Percentiles rank a stretch among this genome's conserved stretches.
These are phyloP conservation scores for Ustilago cynodontis DNA, from an alignment of 1,284 basidiomycete genomes.

Conservation along the genomic window DNA sequence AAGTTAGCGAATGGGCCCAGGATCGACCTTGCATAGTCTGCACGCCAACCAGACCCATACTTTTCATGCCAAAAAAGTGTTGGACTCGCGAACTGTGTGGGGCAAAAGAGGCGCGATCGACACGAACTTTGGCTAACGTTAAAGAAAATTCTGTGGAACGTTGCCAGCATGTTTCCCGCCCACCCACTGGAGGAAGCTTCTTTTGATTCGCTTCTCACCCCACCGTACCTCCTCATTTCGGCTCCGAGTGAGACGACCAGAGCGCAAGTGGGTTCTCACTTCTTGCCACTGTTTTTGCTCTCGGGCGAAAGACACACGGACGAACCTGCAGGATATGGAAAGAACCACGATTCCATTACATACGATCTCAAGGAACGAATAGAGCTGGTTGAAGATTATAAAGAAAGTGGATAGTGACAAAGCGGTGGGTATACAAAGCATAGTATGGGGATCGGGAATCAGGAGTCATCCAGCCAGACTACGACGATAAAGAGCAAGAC, in stretches of 20 bases:
- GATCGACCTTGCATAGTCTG: slow-evolving; percentile 6
- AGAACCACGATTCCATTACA: slow-evolving; percentile 1
- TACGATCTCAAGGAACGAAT: not conserved
- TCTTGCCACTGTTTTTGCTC: too few species aligned
- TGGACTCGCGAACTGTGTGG: slow-evolving; percentile 5
- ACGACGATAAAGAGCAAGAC: slow-evolving; percentile 33
- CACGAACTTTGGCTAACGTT: not conserved
- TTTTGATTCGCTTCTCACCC: not conserved
- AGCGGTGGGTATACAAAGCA: too few species aligned
- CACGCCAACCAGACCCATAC: not conserved
- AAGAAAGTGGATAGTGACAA: not conserved
- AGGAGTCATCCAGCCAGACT: slow-evolving; percentile 21
- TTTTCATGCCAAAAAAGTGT: not conserved
- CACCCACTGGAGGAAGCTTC: not conserved
- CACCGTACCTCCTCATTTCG: not conserved
- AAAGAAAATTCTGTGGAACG: not conserved
- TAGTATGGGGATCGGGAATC: not conserved
- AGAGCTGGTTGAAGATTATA: not conserved
- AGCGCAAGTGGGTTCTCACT: too few species aligned
- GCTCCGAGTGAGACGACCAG: not conserved
- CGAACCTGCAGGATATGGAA: too few species aligned
- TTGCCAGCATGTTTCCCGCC: too few species aligned
- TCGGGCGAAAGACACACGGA: too few species aligned
- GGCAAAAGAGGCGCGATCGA: not conserved
- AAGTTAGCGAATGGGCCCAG: not conserved